These are phyloP conservation scores for Entrophospora sp. DNA, from an alignment of 192 early-diverging fungal species.

Conservation along the genomic window DNA sequence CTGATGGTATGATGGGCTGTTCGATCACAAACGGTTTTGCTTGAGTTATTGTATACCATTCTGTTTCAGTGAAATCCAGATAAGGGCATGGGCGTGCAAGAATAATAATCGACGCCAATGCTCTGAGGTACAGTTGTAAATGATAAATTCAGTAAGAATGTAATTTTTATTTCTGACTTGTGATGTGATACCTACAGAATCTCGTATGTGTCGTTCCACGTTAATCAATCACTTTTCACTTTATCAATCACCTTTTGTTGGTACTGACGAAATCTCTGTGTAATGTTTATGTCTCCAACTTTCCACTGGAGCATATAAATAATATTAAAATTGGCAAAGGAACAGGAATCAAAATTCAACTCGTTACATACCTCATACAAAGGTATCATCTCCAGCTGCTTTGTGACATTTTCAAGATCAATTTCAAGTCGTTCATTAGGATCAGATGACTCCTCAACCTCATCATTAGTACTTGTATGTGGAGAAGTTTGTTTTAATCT, in stretches of 20 bases:
- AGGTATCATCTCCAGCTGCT: too few species aligned
- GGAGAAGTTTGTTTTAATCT: too few species aligned
- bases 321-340: too few species aligned
- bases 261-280: slow-evolving; percentile 1
- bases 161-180: too few species aligned
- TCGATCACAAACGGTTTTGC: background rate
- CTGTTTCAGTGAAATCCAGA: background rate
- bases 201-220: slow-evolving; percentile 9
- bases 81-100: background rate
- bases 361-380: too few species aligned
- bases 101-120: slow-evolving; percentile 3
- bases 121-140: background rate
- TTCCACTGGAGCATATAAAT: slow-evolving; percentile 12
- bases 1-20: background rate
- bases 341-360: too few species aligned
- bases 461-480: too few species aligned
- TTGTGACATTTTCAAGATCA: too few species aligned
- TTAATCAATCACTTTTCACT: background rate
- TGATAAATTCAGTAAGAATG: too few species aligned
- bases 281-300: slow-evolving; percentile 7
- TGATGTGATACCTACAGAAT: slow-evolving; percentile 15
- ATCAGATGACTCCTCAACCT: too few species aligned
- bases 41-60: slow-evolving; percentile 10
- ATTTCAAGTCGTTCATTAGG: too few species aligned
- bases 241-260: slow-evolving; percentile 6